Base-by-base conservation (phyloP, 202 grass and related monocot species). In the Schoenoplectus tabernaemontani region DNA sequence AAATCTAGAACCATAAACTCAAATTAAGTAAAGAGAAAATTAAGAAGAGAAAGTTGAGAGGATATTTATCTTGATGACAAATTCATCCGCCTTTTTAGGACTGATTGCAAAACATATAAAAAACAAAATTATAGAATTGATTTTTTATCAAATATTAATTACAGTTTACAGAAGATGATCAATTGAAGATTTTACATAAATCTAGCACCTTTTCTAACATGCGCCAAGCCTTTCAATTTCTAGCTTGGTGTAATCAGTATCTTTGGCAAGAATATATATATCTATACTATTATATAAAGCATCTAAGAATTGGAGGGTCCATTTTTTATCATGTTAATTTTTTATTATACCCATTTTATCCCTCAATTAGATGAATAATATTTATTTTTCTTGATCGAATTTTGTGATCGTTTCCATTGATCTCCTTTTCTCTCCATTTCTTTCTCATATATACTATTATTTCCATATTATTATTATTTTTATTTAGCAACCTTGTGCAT, bases 31-130 rank as follows among this genome's bases (percentile, higher is more conserved):
- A 57, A 5, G 1, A 33, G 17, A 57, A 37, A 57, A 34, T 38
- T 85, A 97, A 85, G 87, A 88, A 54, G 84, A 77, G 82, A 92
- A 90, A 47, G 84, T 85, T 32, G 82, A 88, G 34, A 96, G 86
- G 34, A 96, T 84, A 42, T 96, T 96, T 80, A 88, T 96, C 87
- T 96, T 96, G 76, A 96, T 88, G 76, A 80, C 59, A 60, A 96
- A 96, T 69, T 92, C 89, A n/a, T 96, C 80, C 0, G 89, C 89
- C 82, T 96, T 96, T 3, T 82, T 44, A 22, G 90, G 76, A 42
- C 86, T 92, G 83, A 96, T 88, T 96, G 82, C 59, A 81, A 76
- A 57, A 77, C 2, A 58, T 19, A 77, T 58, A 2, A 11, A 77
- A 33, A 58, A n/a, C 0, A 37, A 37, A 50, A 50, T 12, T 48